Evolutionary conservation across 441 rosid genomes (phyloP).

Genomic region (Pelargonium cotyledonis): DNA sequence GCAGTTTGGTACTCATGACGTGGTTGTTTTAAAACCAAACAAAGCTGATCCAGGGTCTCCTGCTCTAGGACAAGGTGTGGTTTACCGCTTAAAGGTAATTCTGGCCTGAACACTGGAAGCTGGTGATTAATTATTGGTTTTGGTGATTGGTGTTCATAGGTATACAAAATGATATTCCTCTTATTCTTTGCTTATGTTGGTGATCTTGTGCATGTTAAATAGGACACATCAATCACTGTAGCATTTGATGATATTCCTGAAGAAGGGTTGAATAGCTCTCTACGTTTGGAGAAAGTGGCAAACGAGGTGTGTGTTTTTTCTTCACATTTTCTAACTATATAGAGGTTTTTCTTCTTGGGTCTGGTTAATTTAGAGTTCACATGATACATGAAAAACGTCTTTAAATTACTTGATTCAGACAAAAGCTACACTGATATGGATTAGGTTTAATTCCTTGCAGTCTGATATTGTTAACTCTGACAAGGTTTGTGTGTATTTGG

Average conservation of each 20-base stretch:
- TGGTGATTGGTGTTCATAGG: constrained; percentile 9
- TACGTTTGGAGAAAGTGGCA: constrained; percentile 83
- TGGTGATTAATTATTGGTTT: constrained; percentile 10
- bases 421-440: neutral
- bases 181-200: constrained; percentile 9
- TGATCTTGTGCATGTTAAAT: constrained; percentile 20
- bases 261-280: constrained; percentile 69
- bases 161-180: constrained; percentile 8
- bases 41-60: constrained; percentile 80
- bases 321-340: constrained; percentile 2
- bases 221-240: constrained; percentile 82
- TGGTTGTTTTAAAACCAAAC: constrained; percentile 74
- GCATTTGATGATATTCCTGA: constrained; percentile 90
- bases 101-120: constrained; percentile 10
- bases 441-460: neutral
- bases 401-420: neutral
- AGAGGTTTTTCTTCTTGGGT: neutral
- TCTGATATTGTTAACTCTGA: neutral
- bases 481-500: neutral
- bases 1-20: constrained; percentile 90
- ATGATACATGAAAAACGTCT: constrained; percentile 1
- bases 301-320: constrained; percentile 57
- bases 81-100: constrained; percentile 72
- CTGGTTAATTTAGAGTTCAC: neutral
- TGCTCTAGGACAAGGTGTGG: constrained; percentile 94